Evolutionary conservation across 148 eudicot species (phyloP).

Genomic region (Beta vulgaris): DNA sequence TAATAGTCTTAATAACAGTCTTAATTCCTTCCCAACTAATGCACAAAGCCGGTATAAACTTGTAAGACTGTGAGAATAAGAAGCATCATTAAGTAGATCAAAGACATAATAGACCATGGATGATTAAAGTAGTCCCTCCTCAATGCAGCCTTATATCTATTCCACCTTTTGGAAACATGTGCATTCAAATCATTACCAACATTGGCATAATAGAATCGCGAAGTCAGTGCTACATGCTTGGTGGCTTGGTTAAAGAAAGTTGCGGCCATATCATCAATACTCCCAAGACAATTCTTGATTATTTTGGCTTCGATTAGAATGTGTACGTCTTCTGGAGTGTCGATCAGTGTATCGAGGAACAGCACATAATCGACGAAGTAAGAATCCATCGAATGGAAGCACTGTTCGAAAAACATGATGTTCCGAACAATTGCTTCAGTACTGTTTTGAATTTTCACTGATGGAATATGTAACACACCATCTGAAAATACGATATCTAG

Average conservation of each 20-base stretch:
- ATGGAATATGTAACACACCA: slow-evolving; percentile 26
- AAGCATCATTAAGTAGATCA: not conserved
- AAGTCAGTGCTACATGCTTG: not conserved
- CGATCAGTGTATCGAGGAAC: slow-evolving; percentile 22
- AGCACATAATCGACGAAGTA: slow-evolving; percentile 23
- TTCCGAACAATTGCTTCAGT: slow-evolving; percentile 17
- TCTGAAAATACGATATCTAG: slow-evolving; percentile 15
- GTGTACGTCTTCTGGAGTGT: slow-evolving; percentile 24
- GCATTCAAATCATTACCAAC: slow-evolving; percentile 4
- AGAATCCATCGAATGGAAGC: slow-evolving; percentile 3
- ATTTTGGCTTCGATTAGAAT: slow-evolving; percentile 24
- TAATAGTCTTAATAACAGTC: no score
- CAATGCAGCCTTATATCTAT: slow-evolving; percentile 17
- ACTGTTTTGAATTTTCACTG: not conserved
- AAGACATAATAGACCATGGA: slow-evolving; percentile 25
- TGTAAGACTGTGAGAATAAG: slow-evolving; percentile 13
- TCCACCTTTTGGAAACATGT: slow-evolving; percentile 10
- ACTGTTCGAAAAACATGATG: slow-evolving; percentile 22
- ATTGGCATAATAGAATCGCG: not conserved
- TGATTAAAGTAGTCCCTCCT: slow-evolving; percentile 19
- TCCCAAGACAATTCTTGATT: slow-evolving; percentile 21
- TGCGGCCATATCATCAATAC: slow-evolving; percentile 12
- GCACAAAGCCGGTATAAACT: not conserved
- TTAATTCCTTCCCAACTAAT: no score
- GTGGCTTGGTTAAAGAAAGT: slow-evolving; percentile 6